Evolutionary conservation across 768 basidiomycete species (phyloP), one percentile per base, ranked within the genome.

Genomic region (Boletus reticuloceps): DNA sequence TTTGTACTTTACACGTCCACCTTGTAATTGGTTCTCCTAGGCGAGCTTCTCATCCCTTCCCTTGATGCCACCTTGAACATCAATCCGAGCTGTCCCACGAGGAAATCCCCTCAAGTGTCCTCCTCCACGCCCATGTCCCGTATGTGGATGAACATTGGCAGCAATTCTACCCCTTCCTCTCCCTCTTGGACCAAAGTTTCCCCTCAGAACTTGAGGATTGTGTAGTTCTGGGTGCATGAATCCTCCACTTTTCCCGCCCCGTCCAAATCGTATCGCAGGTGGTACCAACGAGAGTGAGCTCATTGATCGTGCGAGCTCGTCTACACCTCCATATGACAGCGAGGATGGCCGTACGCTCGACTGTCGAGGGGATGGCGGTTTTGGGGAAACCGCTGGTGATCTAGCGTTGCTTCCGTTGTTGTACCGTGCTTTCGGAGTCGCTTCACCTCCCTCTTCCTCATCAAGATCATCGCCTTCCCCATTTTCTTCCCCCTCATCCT

Each of bases 251-350:
- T 78, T 82, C 5, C 83, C 84, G 1, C 90, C 90, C 38, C 88
- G 77, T 25, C 89, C 89, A 56, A 92, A 92, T 13, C 85, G 79
- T 40, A 91, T 79, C 0, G 85, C 78, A 4, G 82, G 71, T 5
- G 89, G 89, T 2, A 91, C 81, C 52, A 91, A 79, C 10, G 82
- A 75, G 61, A 82, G 72, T 29, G 79, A 69, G 51, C 69, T 71
- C 63, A 82, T 69, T 1, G 77, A 77, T 25, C 75, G 68, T 19
- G 82, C 65, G 14, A 91, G 75, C 16, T 72, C 72, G 48, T 86
- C 81, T 36, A 84, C 61, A 40, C 42, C 51, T 41, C n/a, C 52
- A 2, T 57, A n/a, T n/a, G 64, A 68, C 25, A 62, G 58, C 45
- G 57, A 50, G 39, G 59, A 38, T 45, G 57, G 46, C 36, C 51